Evolutionary conservation across 2,329 filamentous ascomycete genomes (phyloP).

Genomic region (Epichloe baconii): DNA sequence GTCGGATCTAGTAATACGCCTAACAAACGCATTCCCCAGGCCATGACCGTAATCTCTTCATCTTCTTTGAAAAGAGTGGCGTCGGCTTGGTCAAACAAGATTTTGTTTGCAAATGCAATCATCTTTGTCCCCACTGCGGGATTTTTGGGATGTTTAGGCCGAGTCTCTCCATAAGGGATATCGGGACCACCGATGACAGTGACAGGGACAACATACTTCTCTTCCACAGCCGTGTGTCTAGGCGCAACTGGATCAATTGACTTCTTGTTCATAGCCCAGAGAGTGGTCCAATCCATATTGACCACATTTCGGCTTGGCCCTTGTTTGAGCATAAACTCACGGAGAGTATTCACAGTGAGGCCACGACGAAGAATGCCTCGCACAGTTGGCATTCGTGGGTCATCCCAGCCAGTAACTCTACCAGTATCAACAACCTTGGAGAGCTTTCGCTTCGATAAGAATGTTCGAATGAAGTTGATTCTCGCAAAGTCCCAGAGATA

Average conservation of each 20-base stretch:
- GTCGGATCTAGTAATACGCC: neutral
- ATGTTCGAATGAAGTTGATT: constrained; percentile 72
- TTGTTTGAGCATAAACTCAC: constrained; percentile 66
- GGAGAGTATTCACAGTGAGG: constrained; percentile 60
- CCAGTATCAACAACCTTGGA: constrained; percentile 68
- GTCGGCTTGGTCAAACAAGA: constrained; percentile 1
- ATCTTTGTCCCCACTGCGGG: neutral
- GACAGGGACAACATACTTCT: no score
- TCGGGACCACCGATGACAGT: neutral
- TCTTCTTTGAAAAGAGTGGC: neutral
- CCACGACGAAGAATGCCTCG: constrained; percentile 59
- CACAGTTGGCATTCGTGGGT: constrained; percentile 67
- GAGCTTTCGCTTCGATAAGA: constrained; percentile 75
- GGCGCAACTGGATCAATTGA: constrained; percentile 60
- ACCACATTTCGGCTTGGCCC: constrained; percentile 65
- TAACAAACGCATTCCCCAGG: neutral
- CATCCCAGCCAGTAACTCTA: constrained; percentile 69
- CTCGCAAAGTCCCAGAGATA: constrained; percentile 78
- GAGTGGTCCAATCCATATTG: constrained; percentile 60
- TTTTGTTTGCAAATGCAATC: neutral
- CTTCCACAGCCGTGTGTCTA: constrained; percentile 50
- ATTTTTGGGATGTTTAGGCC: constrained; percentile 1
- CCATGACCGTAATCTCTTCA: neutral
- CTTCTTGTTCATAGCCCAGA: constrained; percentile 59
- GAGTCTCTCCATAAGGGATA: neutral